Conservation (phyloP, 2,329 filamentous ascomycete genomes). For the Phaeosphaeriaceae sp. region DNA sequence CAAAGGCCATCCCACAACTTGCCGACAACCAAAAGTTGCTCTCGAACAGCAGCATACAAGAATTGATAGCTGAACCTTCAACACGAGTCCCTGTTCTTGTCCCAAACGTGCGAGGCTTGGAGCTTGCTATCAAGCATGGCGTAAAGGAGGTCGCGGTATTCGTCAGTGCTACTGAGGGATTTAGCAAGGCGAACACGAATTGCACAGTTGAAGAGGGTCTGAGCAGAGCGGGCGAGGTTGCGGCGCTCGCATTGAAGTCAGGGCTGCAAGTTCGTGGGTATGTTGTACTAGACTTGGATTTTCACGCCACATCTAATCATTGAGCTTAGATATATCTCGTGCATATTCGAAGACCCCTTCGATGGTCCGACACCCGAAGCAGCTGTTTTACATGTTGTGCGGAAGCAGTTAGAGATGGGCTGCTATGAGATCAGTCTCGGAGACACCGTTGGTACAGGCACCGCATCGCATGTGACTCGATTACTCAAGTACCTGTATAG, state of each 20-base stretch:
- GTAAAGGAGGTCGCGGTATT: constrained; percentile 53
- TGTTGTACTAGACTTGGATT: not conserved
- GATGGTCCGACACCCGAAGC: constrained; percentile 30
- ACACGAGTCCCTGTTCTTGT: constrained; percentile 46
- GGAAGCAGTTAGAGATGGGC: constrained; percentile 25
- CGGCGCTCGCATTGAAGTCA: constrained; percentile 28
- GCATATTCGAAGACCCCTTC: constrained; percentile 53
- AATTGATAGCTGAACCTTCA: not conserved
- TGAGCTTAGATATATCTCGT: constrained; percentile 26
- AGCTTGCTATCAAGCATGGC: constrained; percentile 62
- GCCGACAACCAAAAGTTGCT: constrained; percentile 26
- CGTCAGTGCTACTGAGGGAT: constrained; percentile 51
- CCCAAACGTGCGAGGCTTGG: constrained; percentile 53
- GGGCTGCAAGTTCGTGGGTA: constrained; percentile 41
- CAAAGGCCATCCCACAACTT: constrained; percentile 62
- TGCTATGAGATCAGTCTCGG: constrained; percentile 38
- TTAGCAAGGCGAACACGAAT: constrained; percentile 53
- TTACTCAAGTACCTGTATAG: constrained; percentile 42
- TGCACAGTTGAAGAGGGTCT: constrained; percentile 50
- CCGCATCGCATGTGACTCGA: constrained; percentile 31
- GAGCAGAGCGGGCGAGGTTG: constrained; percentile 41
- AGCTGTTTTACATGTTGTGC: constrained; percentile 16
- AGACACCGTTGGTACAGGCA: constrained; percentile 33
- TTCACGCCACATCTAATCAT: too few species aligned
- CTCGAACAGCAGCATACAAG: constrained; percentile 1